A percentile compares a stretch with the other conserved stretches of the same genome.
Conservation (phyloP, 2,329 filamentous ascomycete genomes). For the Fusarium tanahbumbuense region DNA sequence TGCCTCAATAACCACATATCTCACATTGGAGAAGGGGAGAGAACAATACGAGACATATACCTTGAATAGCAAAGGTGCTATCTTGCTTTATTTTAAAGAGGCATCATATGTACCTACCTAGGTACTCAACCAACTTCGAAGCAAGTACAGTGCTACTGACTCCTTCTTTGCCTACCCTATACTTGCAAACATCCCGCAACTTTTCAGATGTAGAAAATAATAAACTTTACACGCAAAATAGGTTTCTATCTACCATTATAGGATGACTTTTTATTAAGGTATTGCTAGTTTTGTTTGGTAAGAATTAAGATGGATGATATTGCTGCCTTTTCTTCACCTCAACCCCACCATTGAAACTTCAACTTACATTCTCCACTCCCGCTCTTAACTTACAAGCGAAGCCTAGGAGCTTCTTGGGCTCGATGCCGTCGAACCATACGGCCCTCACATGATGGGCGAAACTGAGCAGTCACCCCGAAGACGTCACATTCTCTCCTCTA, state of each 20-base stretch:
- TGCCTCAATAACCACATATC: no score
- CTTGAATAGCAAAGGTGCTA: background rate
- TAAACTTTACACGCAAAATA: background rate
- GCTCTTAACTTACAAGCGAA: background rate
- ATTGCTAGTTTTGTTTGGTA: background rate
- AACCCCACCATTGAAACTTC: constrained; percentile 18
- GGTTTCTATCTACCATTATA: background rate
- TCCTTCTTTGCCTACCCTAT: background rate
- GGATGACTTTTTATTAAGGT: background rate
- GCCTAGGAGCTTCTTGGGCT: constrained; percentile 11
- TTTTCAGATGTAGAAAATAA: background rate
- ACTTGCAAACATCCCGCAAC: background rate
- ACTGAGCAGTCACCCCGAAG: constrained; percentile 53
- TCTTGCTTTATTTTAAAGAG: background rate
- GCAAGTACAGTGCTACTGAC: background rate
- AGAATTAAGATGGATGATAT: background rate
- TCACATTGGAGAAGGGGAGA: no score
- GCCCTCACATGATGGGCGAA: constrained; percentile 50
- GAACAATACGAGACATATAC: no score
- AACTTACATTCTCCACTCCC: constrained; percentile 8
- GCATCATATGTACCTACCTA: no score
- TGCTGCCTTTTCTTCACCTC: background rate
- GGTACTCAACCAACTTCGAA: background rate
- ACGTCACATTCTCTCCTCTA: constrained; percentile 63
- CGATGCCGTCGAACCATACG: constrained; percentile 37